These are phyloP conservation scores for Pachysandra terminalis DNA, from an alignment of 164 flowering plant genomes.

Conservation along the genomic window DNA sequence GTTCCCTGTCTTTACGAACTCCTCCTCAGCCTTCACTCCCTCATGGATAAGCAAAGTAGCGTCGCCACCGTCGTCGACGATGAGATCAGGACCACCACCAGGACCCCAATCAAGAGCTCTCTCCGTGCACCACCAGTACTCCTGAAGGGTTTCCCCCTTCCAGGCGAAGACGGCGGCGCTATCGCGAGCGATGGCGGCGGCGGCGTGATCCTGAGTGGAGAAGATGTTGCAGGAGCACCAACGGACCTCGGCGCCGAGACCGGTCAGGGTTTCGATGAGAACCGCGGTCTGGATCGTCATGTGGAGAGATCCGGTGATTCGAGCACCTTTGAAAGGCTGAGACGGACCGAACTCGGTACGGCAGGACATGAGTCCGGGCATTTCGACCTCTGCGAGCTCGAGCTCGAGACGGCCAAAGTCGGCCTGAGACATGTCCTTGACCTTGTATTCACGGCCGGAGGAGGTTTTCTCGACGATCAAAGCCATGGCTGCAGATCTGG, in stretches of 20 bases:
- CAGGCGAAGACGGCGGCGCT: conserved; percentile 30
- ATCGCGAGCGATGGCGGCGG: conserved; percentile 35
- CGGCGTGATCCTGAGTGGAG: conserved; percentile 32
- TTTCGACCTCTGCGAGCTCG: conserved; percentile 28
- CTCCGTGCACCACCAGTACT: conserved; percentile 43
- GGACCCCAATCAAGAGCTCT: conserved; percentile 35
- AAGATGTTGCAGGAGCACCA: conserved; percentile 38
- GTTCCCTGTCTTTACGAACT: conserved; percentile 23
- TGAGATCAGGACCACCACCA: conserved; percentile 31
- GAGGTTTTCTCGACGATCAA: conserved; percentile 21
- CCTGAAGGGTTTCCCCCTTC: conserved; percentile 30
- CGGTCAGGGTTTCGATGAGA: conserved; percentile 34
- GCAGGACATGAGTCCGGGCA: conserved; percentile 31
- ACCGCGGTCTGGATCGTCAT: conserved; percentile 37
- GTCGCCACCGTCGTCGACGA: conserved; percentile 36
- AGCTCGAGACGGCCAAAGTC: conserved; percentile 29
- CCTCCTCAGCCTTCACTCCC: conserved; percentile 34
- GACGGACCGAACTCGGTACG: conserved; percentile 26
- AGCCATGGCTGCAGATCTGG: conserved; percentile 10
- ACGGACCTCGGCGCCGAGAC: conserved; percentile 32
- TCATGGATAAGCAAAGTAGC: conserved; percentile 29
- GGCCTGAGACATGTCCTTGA: conserved; percentile 30
- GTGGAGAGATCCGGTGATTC: conserved; percentile 31
- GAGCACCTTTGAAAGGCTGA: conserved; percentile 28
- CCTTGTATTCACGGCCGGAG: conserved; percentile 31